Evolutionary conservation across 345 rosid species (phyloP), one percentile per base, ranked within the genome.

Genomic region (Cardiospermum halicacabum): DNA sequence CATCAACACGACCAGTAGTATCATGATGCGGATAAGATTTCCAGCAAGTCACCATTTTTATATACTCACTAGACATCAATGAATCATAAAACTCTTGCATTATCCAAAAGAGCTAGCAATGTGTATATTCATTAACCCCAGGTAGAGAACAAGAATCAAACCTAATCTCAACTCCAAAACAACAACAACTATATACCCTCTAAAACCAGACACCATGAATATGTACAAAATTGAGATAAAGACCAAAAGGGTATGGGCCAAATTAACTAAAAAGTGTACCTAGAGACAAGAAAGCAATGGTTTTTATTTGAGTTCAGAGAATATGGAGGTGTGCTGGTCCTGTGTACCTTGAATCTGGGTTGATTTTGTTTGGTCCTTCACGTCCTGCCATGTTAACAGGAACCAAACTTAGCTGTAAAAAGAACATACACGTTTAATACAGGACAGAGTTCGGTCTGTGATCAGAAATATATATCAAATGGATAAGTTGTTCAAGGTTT

Each of bases 181-280:
- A 54, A 51, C 64, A 31, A 53, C 40, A 37, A 60, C 27, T 82
- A 64, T 74, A 77, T 72, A 74, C 22, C 54, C 62, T 67, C 19
- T 11, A 11, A 61, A 58, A 40, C 58, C 53, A 34, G 77, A 65
- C 68, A 77, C 65, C 74, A 65, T 61, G 22, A 71, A 75, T 45
- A 53, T 11, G 74, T 51, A 58, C 70, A 59, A 80, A 16, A 32
- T 39, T 24, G 61, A 39, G 66, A 61, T 21, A 76, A 72, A 66
- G 67, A 74, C 76, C 78, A 82, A 81, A 74, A 68, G 83, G 65
- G 84, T 67, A 86, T 91, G 97, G 96, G 92, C 80, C 55, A 65
- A 72, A 66, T 37, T 64, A 78, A 82, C 80, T 72, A 70, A 70
- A 55, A 74, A 67, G 70, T 60, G 59, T 69, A 45, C 63, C 65